Base-by-base conservation (phyloP, 2,329 filamentous ascomycete species). In the Sarocladium strictum region DNA sequence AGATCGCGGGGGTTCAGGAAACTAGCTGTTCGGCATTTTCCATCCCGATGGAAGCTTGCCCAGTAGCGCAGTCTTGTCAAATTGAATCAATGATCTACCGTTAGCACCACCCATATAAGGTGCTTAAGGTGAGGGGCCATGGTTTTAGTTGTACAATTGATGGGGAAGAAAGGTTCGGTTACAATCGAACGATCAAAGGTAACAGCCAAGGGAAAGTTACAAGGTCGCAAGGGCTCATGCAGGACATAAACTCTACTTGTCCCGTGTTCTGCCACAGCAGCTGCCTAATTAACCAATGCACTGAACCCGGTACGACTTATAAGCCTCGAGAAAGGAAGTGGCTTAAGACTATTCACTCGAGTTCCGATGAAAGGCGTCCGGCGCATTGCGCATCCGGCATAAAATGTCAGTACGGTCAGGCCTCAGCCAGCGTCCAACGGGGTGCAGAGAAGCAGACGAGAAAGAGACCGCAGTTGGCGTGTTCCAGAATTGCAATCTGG, bases 401-500 rank as follows among this genome's bases (percentile, higher is more conserved):
- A 43, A 23, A 19, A 7, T 38, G 40, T 24, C 6, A 21, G 21
- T 24, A 7, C 9, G 17, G n/a, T n/a, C n/a, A n/a, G n/a, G 5
- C 6, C 24, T 24, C 4, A 43, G 24, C 23, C 43, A 23, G 27
- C 23, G 4, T 26, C 43, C 43, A 24, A 47, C 43, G 43, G 43
- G 24, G 17, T 12, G 3, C 3, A 10, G 23, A 21, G 10, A 23
- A 6, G 24, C 23, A 49, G 21, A n/a, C n/a, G n/a, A n/a, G n/a
- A 32, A 49, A 29, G 15, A 15, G 17, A n/a, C n/a, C n/a, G 17
- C 43, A 15, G 23, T 4, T 29, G 47, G 27, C 47, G 11, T 23
- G 47, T 51, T 51, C 47, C 26, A 51, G 47, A 51, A 51, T 51
- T 29, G 47, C 27, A 51, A 19, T 51, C 17, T 35, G 11, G 27